A percentile compares a stretch with the other conserved stretches of the same genome.
phyloP scores from a whole-genome alignment of 1,284 basidiomycete genomes.

The Ceratobasidium theobromae region DNA sequence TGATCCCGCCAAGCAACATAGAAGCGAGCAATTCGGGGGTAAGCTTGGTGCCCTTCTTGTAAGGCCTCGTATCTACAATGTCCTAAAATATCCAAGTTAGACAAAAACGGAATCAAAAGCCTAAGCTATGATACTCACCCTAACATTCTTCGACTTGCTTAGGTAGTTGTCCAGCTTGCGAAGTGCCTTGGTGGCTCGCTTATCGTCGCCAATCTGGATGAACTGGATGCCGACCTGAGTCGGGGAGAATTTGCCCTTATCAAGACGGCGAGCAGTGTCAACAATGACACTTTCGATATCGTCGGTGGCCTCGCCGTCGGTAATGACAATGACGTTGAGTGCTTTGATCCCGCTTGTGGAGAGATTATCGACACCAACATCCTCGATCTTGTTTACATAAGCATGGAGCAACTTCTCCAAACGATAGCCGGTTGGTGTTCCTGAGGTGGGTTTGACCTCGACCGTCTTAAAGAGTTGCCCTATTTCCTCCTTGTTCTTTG shows the following conservation, averaged over 20 bases:
- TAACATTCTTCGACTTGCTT: slow-evolving; percentile 40
- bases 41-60: slow-evolving; percentile 46
- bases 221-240: slow-evolving; percentile 42
- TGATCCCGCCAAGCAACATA: slow-evolving; percentile 59
- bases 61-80: slow-evolving; percentile 64
- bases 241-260: slow-evolving; percentile 52
- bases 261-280: slow-evolving; percentile 52
- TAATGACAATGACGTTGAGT: slow-evolving; percentile 61
- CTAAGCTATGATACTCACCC: slow-evolving; percentile 42
- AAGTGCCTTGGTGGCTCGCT: slow-evolving; percentile 50
- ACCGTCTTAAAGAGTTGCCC: slow-evolving; percentile 49
- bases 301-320: slow-evolving; percentile 58
- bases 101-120: neutral
- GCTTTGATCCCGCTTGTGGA: slow-evolving; percentile 46
- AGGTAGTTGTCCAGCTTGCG: slow-evolving; percentile 37
- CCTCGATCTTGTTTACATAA: slow-evolving; percentile 52
- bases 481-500: slow-evolving; percentile 41
- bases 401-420: slow-evolving; percentile 51
- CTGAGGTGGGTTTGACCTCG: slow-evolving; percentile 47
- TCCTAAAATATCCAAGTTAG: slow-evolving; percentile 46
- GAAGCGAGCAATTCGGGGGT: slow-evolving; percentile 53
- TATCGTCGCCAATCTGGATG: slow-evolving; percentile 49
- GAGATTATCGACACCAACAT: slow-evolving; percentile 39
- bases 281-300: slow-evolving; percentile 55
- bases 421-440: slow-evolving; percentile 54